Conservation (phyloP, 495 filamentous ascomycete species). For the Neurospora sp. region DNA sequence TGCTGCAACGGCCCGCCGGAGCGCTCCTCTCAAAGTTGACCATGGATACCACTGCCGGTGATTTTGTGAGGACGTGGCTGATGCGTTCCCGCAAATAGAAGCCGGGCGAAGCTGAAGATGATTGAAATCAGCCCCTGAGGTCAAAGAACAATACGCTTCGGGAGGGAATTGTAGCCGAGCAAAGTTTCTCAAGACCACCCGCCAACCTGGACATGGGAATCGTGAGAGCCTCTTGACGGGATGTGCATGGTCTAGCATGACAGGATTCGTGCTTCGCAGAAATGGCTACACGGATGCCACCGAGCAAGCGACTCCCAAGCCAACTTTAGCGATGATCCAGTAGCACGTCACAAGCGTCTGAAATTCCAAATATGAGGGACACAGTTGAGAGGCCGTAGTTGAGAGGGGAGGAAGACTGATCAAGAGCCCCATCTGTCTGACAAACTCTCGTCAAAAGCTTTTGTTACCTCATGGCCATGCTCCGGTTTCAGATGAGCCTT, state of each 20-base stretch:
- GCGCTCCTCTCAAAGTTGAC: neutral
- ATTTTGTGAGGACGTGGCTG: neutral
- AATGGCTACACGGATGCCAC: neutral
- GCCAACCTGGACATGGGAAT: neutral
- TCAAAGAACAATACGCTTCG: neutral
- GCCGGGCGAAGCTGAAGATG: neutral
- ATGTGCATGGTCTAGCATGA: neutral
- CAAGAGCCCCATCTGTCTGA: neutral
- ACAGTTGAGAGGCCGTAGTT: neutral
- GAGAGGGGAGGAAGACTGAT: neutral
- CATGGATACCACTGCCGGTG: neutral
- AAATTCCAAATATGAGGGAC: neutral
- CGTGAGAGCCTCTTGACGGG: neutral
- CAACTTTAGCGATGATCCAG: neutral
- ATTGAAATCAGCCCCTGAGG: neutral
- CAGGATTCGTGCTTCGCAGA: neutral
- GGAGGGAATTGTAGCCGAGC: neutral
- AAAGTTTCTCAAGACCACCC: neutral
- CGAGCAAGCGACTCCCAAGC: neutral
- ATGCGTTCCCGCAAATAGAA: neutral
- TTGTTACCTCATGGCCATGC: neutral
- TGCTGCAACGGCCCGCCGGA: neutral
- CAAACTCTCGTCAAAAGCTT: neutral
- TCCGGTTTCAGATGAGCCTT: constrained; percentile 6
- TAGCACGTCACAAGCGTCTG: neutral